phyloP scores from a whole-genome alignment of 768 basidiomycete genomes.

The Suillus subluteus region DNA sequence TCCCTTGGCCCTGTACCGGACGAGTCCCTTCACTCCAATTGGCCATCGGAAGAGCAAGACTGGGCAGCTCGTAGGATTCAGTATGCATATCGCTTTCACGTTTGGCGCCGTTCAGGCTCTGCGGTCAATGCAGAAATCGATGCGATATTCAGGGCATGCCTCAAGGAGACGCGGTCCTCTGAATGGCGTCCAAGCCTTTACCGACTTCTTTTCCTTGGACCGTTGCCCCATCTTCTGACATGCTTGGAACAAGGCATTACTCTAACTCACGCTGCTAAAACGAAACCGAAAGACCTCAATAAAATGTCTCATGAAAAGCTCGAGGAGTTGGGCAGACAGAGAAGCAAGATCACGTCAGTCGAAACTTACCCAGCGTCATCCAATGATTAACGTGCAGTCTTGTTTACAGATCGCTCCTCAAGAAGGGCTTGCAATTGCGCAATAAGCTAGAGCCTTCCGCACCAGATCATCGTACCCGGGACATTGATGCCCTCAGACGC shows the following conservation, averaged over 20 bases:
- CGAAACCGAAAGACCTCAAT: constrained; percentile 29
- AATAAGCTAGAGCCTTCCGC: constrained; percentile 36
- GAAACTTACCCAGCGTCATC: not conserved
- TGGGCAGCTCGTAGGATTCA: constrained; percentile 29
- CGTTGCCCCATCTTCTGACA: constrained; percentile 44
- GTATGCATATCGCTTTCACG: constrained; percentile 16
- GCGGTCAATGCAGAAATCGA: constrained; percentile 21
- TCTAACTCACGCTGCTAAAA: constrained; percentile 33
- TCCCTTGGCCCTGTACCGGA: constrained; percentile 10
- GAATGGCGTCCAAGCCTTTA: constrained; percentile 37
- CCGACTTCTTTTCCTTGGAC: constrained; percentile 38
- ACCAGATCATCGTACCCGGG: constrained; percentile 28
- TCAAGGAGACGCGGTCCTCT: constrained; percentile 28
- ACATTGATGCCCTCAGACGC: constrained; percentile 30
- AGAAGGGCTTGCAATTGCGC: constrained; percentile 30
- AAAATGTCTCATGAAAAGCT: constrained; percentile 36
- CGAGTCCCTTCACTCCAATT: constrained; percentile 21
- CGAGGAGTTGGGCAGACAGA: constrained; percentile 35
- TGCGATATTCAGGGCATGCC: constrained; percentile 32
- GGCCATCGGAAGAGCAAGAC: constrained; percentile 30
- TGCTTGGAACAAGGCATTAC: constrained; percentile 41
- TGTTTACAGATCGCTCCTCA: constrained; percentile 30
- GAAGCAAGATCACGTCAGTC: constrained; percentile 40
- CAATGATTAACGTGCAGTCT: not conserved
- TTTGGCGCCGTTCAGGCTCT: constrained; percentile 3